These are phyloP conservation scores for Candida piceae DNA, from an alignment of 805 yeast species.

Conservation along the genomic window DNA sequence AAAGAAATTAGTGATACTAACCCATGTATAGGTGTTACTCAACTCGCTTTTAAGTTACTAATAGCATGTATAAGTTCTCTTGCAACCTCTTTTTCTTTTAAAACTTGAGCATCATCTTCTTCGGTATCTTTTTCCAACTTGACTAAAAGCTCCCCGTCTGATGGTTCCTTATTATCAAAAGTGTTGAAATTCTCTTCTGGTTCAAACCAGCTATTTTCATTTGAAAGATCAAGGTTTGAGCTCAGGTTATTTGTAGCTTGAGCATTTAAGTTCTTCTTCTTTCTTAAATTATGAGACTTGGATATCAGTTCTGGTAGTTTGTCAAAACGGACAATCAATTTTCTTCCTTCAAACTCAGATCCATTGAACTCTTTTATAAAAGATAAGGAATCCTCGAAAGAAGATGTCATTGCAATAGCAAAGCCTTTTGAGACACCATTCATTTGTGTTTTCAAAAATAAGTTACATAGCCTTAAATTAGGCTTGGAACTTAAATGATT, in stretches of 20 bases:
- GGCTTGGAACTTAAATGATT: conserved; percentile 9
- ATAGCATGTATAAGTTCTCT: conserved; percentile 21
- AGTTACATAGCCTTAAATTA: conserved; percentile 6
- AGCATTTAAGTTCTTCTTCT: conserved; percentile 11
- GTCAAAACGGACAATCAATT: conserved; percentile 57
- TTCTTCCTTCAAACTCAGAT: conserved; percentile 51
- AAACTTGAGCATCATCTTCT: conserved; percentile 8
- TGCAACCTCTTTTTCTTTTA: conserved; percentile 24
- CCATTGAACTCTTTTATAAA: conserved; percentile 50
- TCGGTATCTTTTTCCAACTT: conserved; percentile 1
- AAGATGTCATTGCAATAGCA: conserved; percentile 54
- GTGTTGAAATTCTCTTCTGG: too few species aligned
- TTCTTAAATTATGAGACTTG: conserved; percentile 21
- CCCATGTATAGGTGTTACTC: background rate
- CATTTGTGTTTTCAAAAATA: conserved; percentile 32
- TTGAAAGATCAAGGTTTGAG: too few species aligned
- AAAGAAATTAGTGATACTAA: too few species aligned
- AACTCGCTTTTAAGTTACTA: conserved; percentile 14
- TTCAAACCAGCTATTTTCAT: too few species aligned
- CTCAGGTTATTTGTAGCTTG: background rate
- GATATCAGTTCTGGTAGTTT: conserved; percentile 39
- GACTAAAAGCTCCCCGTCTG: too few species aligned
- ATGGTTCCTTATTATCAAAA: too few species aligned
- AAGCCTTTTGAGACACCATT: conserved; percentile 51
- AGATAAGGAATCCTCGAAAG: conserved; percentile 40